Evolutionary conservation across 345 rosid genomes (phyloP), one percentile per base, ranked within the genome.

Genomic region (Corymbia maculata): DNA sequence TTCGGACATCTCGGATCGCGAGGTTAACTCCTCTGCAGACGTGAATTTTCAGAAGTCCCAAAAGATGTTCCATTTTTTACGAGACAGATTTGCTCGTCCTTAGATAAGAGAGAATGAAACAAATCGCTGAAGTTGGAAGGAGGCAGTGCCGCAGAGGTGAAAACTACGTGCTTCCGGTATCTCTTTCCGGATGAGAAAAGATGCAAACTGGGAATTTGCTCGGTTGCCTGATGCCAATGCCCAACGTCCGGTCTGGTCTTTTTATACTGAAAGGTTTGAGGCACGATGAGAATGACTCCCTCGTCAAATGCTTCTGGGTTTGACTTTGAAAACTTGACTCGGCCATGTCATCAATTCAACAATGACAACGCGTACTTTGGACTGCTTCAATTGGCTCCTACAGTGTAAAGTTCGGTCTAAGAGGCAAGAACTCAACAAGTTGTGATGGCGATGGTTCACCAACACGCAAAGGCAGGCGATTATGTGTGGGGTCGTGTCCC

Each of bases 11-110:
- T 89, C 99, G 95, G 53, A 97, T 89, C 32, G 99, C 99, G 50
- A 97, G 98, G 87, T 95, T 95, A 6, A 94, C 92, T 32, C 99
- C 99, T 85, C 92, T 93, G 45, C 87, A 88, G 88, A 97, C 94
- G 86, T 91, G 95, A 90, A 97, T 90, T 84, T 93, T 92, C 16
- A 97, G 91, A 92, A 97, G 91, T 79, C 98, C 99, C 90, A 95
- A 22, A 19, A 94, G 86, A 88, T 91, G 88, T 87, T 96, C 98
- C 97, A 84, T 47, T 24, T 13, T 51, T 49, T 47, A 49, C 0
- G 80, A 70, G 80, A 70, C 24, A 36, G 80, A 70, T 32, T n/a
- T 64, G 32, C 36, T 13, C 13, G 19, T 14, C 19, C 75, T n/a
- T 17, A 64, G 75, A 64, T n/a, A 6, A n/a, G 36, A 64, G 30